A percentile compares a stretch with the other conserved stretches of the same genome.
These are phyloP conservation scores for Wickerhamomyces subpelliculosus DNA, from an alignment of 805 yeast species.

Conservation along the genomic window DNA sequence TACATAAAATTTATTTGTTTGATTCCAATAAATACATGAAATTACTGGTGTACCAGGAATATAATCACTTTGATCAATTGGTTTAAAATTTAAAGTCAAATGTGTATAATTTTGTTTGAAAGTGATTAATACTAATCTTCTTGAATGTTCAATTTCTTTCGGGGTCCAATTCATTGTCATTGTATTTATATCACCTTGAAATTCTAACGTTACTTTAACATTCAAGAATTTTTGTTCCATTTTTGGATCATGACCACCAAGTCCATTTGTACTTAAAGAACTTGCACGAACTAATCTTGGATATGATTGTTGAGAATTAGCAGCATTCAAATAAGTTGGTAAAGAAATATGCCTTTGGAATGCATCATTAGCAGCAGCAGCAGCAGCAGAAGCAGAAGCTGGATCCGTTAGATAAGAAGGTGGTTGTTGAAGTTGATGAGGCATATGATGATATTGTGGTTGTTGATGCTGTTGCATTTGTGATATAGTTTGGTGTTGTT, in stretches of 20 bases:
- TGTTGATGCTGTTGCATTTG: not conserved
- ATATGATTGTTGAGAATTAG: not conserved
- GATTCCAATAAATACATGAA: slow-evolving; percentile 55
- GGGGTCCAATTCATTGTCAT: slow-evolving; percentile 41
- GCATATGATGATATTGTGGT: not conserved
- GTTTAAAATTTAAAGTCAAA: slow-evolving; percentile 31
- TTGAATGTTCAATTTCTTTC: slow-evolving; percentile 32
- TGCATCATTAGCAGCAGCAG: too few relatives aligned
- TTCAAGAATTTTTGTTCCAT: slow-evolving; percentile 3
- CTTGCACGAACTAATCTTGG: slow-evolving; percentile 3
- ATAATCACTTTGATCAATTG: slow-evolving; percentile 31
- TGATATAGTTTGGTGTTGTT: not conserved
- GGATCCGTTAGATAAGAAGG: slow-evolving; percentile 1
- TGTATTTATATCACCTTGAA: slow-evolving; percentile 9
- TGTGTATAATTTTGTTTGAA: slow-evolving; percentile 29
- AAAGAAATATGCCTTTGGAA: not conserved
- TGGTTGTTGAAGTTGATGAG: not conserved
- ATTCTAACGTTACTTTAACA: slow-evolving; percentile 12
- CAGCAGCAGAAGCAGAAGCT: slow-evolving; percentile 1
- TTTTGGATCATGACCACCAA: too few relatives aligned
- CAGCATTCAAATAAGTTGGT: not conserved
- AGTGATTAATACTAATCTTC: slow-evolving; percentile 44
- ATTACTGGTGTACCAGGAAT: slow-evolving; percentile 37
- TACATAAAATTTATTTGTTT: slow-evolving; percentile 40
- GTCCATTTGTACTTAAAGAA: not conserved